These are phyloP conservation scores for Batrachochytrium dendrobatidis DNA, from an alignment of 371 early-diverging fungal species.

Conservation along the genomic window DNA sequence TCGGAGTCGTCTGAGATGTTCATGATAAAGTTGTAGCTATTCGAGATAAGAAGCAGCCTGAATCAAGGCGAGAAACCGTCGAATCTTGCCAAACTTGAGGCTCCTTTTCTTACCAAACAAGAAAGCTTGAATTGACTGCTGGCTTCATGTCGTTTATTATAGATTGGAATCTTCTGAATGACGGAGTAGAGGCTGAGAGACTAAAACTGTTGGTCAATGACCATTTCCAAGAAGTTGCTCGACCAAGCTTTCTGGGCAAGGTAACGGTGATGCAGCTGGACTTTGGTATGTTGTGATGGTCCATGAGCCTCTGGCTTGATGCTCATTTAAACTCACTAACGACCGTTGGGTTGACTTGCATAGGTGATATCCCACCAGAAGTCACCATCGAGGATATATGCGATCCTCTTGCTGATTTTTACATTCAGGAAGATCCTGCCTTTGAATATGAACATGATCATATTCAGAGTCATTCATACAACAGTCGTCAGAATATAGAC, in stretches of 20 bases:
- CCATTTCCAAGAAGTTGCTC: slow-evolving; percentile 61
- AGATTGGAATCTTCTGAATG: slow-evolving; percentile 76
- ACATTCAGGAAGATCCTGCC: slow-evolving; percentile 40
- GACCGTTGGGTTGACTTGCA: not conserved
- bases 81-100: too few relatives aligned
- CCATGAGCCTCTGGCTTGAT: not conserved
- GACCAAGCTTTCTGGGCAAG: slow-evolving; percentile 79
- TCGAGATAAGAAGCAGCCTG: too few relatives aligned
- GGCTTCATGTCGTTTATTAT: slow-evolving; percentile 88
- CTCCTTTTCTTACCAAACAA: too few relatives aligned
- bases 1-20: too few relatives aligned
- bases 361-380: slow-evolving; percentile 54
- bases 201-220: slow-evolving; percentile 71
- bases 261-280: slow-evolving; percentile 69
- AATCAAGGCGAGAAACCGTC: too few relatives aligned
- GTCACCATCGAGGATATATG: slow-evolving; percentile 76
- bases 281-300: slow-evolving; percentile 59
- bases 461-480: slow-evolving; percentile 4
- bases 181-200: slow-evolving; percentile 57
- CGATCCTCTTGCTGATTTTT: slow-evolving; percentile 87
- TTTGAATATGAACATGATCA: slow-evolving; percentile 3
- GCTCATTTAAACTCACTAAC: not conserved
- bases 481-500: not conserved
- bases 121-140: too few relatives aligned
- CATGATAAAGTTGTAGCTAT: too few relatives aligned